These are phyloP conservation scores for Phytopythium boreale DNA, from an alignment of 352 stramenopile species.

Conservation along the genomic window DNA sequence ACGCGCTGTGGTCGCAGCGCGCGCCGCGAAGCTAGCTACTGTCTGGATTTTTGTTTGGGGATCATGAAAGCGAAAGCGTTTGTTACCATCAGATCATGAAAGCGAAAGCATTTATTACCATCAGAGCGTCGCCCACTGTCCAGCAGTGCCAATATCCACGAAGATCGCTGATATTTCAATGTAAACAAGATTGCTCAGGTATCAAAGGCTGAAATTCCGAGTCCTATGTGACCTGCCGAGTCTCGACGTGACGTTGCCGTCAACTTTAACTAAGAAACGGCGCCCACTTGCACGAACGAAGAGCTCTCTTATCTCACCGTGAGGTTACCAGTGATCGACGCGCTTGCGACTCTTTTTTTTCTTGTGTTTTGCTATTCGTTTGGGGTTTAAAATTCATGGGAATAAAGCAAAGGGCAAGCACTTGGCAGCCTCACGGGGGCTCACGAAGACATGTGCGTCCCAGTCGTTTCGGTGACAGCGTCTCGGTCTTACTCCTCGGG, in stretches of 20 bases:
- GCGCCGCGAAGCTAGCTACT: not conserved
- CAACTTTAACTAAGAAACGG: not conserved
- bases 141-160: not conserved
- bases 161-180: not conserved
- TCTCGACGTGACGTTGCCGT: not conserved
- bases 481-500: slow-evolving; percentile 51
- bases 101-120: too few species aligned
- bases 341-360: not conserved
- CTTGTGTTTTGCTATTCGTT: not conserved
- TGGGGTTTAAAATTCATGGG: slow-evolving; percentile 4
- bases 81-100: too few species aligned
- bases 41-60: not conserved
- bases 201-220: not conserved
- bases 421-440: not conserved
- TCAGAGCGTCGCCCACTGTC: too few species aligned
- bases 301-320: not conserved
- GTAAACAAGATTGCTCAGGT: not conserved
- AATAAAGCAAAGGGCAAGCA: not conserved
- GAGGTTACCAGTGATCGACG: not conserved
- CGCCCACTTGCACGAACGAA: too few species aligned
- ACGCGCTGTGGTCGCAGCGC: too few species aligned
- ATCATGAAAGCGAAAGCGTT: too few species aligned
- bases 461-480: not conserved
- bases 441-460: not conserved
- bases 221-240: not conserved